Evolutionary conservation across 306 rosid genomes (phyloP).

Genomic region (Crataegus laevigata): DNA sequence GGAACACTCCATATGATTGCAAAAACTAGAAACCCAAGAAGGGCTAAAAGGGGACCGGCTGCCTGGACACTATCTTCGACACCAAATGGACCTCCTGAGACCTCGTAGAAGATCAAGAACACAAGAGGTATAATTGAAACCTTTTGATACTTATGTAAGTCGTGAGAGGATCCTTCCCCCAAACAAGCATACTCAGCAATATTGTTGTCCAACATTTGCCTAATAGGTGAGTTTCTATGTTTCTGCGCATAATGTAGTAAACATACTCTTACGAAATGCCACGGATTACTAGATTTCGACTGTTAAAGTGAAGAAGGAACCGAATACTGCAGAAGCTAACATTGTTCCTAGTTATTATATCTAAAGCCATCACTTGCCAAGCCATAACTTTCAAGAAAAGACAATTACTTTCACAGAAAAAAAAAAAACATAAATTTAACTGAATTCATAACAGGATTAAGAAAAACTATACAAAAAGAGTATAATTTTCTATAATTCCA

Average conservation of each 20-base stretch:
- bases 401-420: neutral
- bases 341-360: neutral
- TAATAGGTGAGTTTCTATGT: neutral
- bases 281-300: neutral
- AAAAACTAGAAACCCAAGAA: conserved; percentile 44
- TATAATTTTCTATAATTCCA: no score
- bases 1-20: conserved; percentile 63
- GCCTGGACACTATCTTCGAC: conserved; percentile 55
- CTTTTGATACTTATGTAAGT: neutral
- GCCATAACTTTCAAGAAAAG: neutral
- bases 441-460: neutral
- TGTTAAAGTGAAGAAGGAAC: neutral
- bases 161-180: conserved; percentile 8
- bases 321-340: neutral
- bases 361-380: neutral
- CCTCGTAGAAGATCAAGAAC: conserved; percentile 60
- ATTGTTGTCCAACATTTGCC: conserved; percentile 6
- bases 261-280: neutral
- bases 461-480: neutral
- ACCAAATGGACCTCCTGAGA: conserved; percentile 69
- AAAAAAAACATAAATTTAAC: neutral
- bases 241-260: neutral
- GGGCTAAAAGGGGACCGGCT: conserved; percentile 54
- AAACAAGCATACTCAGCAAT: neutral
- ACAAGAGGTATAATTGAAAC: conserved; percentile 29